Evolutionary conservation across 164 flowering plant genomes (phyloP), one percentile per base, ranked within the genome.

Genomic region (Santalum album): DNA sequence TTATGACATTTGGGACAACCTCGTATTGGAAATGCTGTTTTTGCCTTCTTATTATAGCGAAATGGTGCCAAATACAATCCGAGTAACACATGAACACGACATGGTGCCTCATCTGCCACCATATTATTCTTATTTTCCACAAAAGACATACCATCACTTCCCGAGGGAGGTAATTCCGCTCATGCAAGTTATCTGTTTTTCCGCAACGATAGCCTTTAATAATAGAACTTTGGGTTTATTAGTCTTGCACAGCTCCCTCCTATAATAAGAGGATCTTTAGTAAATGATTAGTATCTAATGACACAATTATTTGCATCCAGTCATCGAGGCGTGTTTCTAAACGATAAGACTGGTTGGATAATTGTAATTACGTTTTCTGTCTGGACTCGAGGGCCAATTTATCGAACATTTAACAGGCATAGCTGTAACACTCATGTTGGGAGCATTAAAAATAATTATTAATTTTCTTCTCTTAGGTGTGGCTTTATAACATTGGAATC

Each of bases 1-100:
- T 94, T 54, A 75, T 80, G 79, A 94, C 99, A 58, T 94, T 86
- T 79, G 99, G n/a, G 99, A 59, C 99, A 90, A 58, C 99, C 99
- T 57, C 91, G 97, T 38, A 69, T 90, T 55, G 99, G 99, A 25
- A 94, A 94, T 80, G 85, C 92, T 44, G 90, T 49, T 60, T 94
- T 94, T 72, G 83, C 86, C n/a, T 50, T 75, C 95, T 18, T 84
- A 78, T 71, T 94, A 78, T 56, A 82, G 69, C 50, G 21, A 84
- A 61, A 55, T 70, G 29, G 78, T 94, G 42, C 97, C 96, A 22
- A 72, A 87, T 54, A 77, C 95, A 25, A 51, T 87, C 34, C 79
- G 99, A 24, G 70, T 94, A 23, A 83, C 90, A 18, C 57, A 94
- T 73, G 82, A 68, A 12, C 92, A 86, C 74, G 99, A 94, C 58